Evolutionary conservation across 129 eudicot species (phyloP), one percentile per base, ranked within the genome.

Genomic region (Flaveria trinervia): DNA sequence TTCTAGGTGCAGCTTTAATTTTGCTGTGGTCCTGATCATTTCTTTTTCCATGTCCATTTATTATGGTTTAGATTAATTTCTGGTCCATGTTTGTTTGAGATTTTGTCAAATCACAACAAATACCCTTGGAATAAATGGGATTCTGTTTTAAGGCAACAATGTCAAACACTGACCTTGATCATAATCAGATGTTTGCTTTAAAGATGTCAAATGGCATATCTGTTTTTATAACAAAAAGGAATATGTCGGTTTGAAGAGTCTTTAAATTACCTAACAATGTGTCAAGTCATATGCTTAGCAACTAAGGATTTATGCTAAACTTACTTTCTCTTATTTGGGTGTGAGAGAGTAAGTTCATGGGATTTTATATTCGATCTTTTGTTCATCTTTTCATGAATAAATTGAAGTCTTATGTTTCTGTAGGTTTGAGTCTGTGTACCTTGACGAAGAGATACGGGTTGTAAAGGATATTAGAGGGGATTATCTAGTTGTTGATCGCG

Each of bases 401-500:
- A 44, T 44, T 25, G 49, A 73, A n/a, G 78, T 23, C 9, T 69
- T 46, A 51, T 72, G 67, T 80, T 83, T 83, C 1, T 86, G 82
- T 78, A 86, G 96, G 96, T 92, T 92, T 83, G 98, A 92, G 69
- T 72, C 94, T 3, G 84, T 88, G 52, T 92, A 88, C 82, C 83
- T 90, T 73, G 98, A 92, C 75, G 88, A 84, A 76, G 94, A 92
- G 44, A 86, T 86, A 84, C 96, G 96, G 73, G 85, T 92, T 57
- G 98, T 85, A 39, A 92, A 92, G 84, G 96, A 92, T 81, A 90
- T 90, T 48, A 87, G 98, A 74, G 88, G 90, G 25, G 98, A 92
- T 81, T 90, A 92, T 82, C 81, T 92, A 79, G 86, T 92, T 60
- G 96, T 92, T 56, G 92, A 92, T 25, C 98, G 90, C 44, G 89